Percentiles rank a stretch among this genome's conserved stretches.
Evolutionary conservation across 208 protist species (phyloP).

Genomic region (Angomonas ambiguus): DNA sequence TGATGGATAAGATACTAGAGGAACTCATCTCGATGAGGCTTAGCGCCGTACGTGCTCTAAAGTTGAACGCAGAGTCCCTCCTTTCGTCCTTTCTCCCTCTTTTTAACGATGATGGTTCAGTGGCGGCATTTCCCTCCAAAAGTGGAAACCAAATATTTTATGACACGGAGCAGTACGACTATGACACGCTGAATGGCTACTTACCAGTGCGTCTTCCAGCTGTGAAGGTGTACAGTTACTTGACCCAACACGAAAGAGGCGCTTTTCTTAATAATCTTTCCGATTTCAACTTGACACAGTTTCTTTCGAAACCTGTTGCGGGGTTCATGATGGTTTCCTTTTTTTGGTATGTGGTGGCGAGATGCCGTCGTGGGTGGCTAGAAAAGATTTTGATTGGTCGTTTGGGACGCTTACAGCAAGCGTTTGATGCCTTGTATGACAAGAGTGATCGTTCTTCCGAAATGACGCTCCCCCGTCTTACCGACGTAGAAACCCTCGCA

Average conservation of each 20-base stretch:
- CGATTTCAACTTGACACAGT: constrained; percentile 42
- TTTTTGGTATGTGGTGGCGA: constrained; percentile 66
- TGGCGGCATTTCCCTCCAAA: neutral
- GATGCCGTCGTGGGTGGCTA: constrained; percentile 29
- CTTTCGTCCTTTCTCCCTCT: constrained; percentile 16
- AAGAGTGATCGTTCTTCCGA: constrained; percentile 19
- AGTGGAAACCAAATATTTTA: neutral
- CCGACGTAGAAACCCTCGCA: constrained; percentile 16
- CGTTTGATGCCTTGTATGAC: constrained; percentile 41
- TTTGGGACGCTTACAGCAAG: constrained; percentile 28
- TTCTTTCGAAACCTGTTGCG: constrained; percentile 38
- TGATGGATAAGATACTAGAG: neutral
- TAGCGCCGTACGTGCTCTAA: constrained; percentile 1
- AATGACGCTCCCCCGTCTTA: constrained; percentile 14
- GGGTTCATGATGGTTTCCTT: constrained; percentile 41
- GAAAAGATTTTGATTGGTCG: constrained; percentile 51
- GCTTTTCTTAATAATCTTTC: constrained; percentile 28
- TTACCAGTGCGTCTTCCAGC: constrained; percentile 17
- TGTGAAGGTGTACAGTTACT: constrained; percentile 27
- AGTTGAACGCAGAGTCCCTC: constrained; percentile 18
- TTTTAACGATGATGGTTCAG: constrained; percentile 10
- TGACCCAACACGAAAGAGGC: constrained; percentile 38
- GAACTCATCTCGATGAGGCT: neutral
- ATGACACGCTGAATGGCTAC: neutral
- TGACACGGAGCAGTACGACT: neutral